Percentiles rank a stretch among this genome's conserved stretches.
Evolutionary conservation across 129 eudicot species (phyloP).

Genomic region (Lactuca saligna): DNA sequence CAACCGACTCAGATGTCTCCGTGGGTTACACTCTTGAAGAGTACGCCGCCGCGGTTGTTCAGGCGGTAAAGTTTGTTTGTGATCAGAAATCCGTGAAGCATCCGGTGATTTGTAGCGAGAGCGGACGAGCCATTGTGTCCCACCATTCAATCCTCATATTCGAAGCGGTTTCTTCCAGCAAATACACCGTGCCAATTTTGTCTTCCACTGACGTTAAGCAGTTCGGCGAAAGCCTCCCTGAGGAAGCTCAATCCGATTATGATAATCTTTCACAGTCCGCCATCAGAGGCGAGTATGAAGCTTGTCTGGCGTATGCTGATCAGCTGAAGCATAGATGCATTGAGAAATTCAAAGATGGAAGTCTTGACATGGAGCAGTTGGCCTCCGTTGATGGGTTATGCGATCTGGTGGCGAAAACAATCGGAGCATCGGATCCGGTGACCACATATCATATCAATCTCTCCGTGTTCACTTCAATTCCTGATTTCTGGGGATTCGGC

Average conservation of each 20-base stretch:
- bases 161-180: conserved; percentile 71
- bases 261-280: conserved; percentile 58
- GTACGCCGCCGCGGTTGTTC: conserved; percentile 84
- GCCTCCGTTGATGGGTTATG: conserved; percentile 88
- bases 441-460: conserved; percentile 81
- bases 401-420: conserved; percentile 65
- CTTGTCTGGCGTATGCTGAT: conserved; percentile 67
- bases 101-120: conserved; percentile 87
- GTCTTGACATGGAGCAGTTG: conserved; percentile 72
- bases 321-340: conserved; percentile 79
- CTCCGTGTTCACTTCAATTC: conserved; percentile 89
- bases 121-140: conserved; percentile 95
- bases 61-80: conserved; percentile 62
- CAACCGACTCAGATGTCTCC: conserved; percentile 70
- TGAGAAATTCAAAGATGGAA: conserved; percentile 85
- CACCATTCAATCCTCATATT: conserved; percentile 90
- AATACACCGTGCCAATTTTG: conserved; percentile 35
- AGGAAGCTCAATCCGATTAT: conserved; percentile 71
- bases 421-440: conserved; percentile 62
- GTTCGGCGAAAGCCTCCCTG: conserved; percentile 51
- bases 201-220: conserved; percentile 51
- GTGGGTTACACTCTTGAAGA: conserved; percentile 76
- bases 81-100: conserved; percentile 69
- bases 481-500: conserved; percentile 94
- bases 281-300: conserved; percentile 61